Evolutionary conservation across 2,329 filamentous ascomycete species (phyloP).

Genomic region (Hypoxylon sp.): DNA sequence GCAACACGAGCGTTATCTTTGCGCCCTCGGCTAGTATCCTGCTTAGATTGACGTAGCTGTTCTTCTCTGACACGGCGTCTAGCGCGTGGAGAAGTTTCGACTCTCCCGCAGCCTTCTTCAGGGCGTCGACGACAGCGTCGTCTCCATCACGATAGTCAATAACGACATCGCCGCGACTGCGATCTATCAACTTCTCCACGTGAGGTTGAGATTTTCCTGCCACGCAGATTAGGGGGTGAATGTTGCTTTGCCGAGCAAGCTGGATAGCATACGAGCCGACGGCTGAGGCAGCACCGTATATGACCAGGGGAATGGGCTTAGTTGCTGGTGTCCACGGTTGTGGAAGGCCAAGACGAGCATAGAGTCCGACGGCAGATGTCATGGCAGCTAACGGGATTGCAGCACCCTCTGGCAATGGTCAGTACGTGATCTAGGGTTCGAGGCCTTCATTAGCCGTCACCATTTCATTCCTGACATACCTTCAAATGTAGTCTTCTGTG

Average conservation of each 20-base stretch:
- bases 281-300: constrained; percentile 67
- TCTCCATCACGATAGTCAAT: constrained; percentile 71
- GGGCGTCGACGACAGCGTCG: constrained; percentile 60
- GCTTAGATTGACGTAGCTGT: constrained; percentile 58
- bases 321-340: constrained; percentile 59
- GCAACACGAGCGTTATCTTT: constrained; percentile 56
- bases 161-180: constrained; percentile 65
- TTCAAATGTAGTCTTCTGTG: constrained; percentile 62
- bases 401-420: constrained; percentile 58
- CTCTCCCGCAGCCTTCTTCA: constrained; percentile 55
- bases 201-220: constrained; percentile 64
- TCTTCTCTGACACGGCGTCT: constrained; percentile 68
- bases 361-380: constrained; percentile 65
- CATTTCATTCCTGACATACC: constrained; percentile 45
- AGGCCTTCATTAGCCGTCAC: too few relatives aligned
- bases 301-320: constrained; percentile 53
- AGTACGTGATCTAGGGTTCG: constrained; percentile 1
- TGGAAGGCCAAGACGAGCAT: constrained; percentile 59
- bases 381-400: constrained; percentile 67
- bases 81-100: constrained; percentile 62
- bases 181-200: constrained; percentile 65
- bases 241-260: constrained; percentile 64
- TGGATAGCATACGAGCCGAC: constrained; percentile 71
- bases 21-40: constrained; percentile 56
- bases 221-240: constrained; percentile 71